Percentiles rank a stretch among this genome's conserved stretches.
phyloP scores from a whole-genome alignment of 345 rosid species.

The Citrus sinensis region DNA sequence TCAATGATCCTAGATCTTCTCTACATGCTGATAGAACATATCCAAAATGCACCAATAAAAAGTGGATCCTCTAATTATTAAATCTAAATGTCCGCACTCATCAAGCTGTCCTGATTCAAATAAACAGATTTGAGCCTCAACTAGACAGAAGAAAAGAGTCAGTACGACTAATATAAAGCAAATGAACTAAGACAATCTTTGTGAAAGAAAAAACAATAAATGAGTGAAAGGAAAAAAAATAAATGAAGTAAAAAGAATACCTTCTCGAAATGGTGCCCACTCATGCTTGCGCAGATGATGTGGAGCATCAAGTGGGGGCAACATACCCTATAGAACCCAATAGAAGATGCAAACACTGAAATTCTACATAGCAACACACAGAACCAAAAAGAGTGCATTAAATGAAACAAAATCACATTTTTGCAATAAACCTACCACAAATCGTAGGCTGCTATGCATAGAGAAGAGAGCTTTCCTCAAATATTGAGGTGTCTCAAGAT shows the following conservation, averaged over 20 bases:
- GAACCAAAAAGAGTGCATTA: neutral
- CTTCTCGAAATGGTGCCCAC: constrained; percentile 90
- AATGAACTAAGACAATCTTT: neutral
- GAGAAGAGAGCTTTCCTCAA: constrained; percentile 83
- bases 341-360: neutral
- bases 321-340: constrained; percentile 56
- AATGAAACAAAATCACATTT: neutral
- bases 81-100: neutral
- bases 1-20: neutral
- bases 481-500: constrained; percentile 93
- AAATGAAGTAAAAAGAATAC: constrained; percentile 25
- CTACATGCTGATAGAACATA: neutral
- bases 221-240: neutral
- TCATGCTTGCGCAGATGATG: constrained; percentile 96
- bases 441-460: constrained; percentile 68
- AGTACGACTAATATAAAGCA: neutral
- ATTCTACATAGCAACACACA: neutral
- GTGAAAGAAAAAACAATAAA: neutral
- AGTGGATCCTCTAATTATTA: neutral
- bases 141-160: neutral
- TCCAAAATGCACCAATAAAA: neutral
- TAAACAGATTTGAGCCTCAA: neutral
- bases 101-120: neutral
- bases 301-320: constrained; percentile 98
- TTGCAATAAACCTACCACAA: constrained; percentile 41